A percentile compares a stretch with the other conserved stretches of the same genome.
Evolutionary conservation across 441 rosid genomes (phyloP).

Genomic region (Gossypium davidsonii): DNA sequence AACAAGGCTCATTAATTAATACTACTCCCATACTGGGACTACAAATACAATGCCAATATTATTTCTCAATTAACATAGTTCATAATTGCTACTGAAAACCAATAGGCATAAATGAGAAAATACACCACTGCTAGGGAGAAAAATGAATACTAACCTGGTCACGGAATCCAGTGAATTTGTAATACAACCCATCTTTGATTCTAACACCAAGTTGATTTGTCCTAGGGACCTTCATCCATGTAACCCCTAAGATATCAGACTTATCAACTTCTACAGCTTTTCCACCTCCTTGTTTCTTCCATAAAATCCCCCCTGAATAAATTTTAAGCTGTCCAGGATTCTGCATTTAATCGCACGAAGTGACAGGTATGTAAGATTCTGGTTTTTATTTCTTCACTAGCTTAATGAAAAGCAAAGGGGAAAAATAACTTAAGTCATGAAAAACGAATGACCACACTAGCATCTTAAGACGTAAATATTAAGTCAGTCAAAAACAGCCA

Average conservation of each 20-base stretch:
- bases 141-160: constrained; percentile 51
- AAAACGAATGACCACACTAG: not conserved
- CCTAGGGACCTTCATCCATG: constrained; percentile 90
- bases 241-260: constrained; percentile 57
- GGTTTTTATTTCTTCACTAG: not conserved
- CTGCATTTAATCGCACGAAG: constrained; percentile 32
- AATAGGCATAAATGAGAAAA: not conserved
- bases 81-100: not conserved
- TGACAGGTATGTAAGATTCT: not conserved
- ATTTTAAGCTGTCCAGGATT: constrained; percentile 82
- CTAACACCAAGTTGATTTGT: constrained; percentile 70
- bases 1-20: not conserved
- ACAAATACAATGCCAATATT: not conserved
- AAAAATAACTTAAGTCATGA: not conserved
- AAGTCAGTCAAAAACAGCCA: not conserved
- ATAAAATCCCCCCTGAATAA: constrained; percentile 61
- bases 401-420: not conserved
- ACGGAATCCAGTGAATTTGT: constrained; percentile 84
- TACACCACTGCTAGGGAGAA: not conserved
- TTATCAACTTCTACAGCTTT: constrained; percentile 90
- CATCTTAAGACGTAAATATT: not conserved
- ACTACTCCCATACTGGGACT: not conserved
- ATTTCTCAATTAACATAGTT: not conserved
- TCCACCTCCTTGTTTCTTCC: constrained; percentile 99
- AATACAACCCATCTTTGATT: constrained; percentile 67